A percentile compares a stretch with the other conserved stretches of the same genome.
These are phyloP conservation scores for Penicillium sp. DNA, from an alignment of 2,329 filamentous ascomycete species.

Conservation along the genomic window DNA sequence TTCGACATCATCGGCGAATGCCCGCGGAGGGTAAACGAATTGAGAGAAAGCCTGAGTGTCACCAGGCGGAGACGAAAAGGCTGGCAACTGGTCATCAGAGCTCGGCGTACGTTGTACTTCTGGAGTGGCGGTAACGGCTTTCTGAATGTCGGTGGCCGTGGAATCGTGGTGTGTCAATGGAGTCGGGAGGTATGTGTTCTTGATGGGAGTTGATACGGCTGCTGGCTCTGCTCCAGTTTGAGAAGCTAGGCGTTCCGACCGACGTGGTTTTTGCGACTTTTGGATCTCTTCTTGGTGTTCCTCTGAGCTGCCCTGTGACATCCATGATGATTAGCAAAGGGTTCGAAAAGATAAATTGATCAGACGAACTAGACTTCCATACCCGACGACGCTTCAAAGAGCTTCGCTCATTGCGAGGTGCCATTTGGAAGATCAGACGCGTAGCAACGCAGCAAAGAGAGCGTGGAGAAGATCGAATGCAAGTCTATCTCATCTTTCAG, in stretches of 20 bases:
- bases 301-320: conserved; percentile 58
- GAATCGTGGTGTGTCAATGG: conserved; percentile 70
- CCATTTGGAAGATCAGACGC: conserved; percentile 23
- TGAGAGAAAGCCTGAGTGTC: conserved; percentile 81
- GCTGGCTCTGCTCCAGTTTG: conserved; percentile 53
- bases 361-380: conserved; percentile 35
- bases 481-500: conserved; percentile 5
- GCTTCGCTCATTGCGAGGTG: conserved; percentile 65
- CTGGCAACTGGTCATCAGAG: conserved; percentile 36
- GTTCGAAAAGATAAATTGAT: not conserved
- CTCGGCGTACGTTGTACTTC: conserved; percentile 49
- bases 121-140: conserved; percentile 69
- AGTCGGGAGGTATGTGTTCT: conserved; percentile 71
- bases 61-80: conserved; percentile 62
- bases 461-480: not conserved
- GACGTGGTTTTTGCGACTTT: conserved; percentile 75
- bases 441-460: not conserved
- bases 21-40: conserved; percentile 67
- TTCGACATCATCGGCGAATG: conserved; percentile 74
- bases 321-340: not conserved
- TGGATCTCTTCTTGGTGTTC: conserved; percentile 51
- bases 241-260: conserved; percentile 67
- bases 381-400: conserved; percentile 80
- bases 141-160: conserved; percentile 57
- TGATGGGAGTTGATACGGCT: conserved; percentile 42